Base-by-base conservation (phyloP, 495 filamentous ascomycete species). In the Neurospora sp. region DNA sequence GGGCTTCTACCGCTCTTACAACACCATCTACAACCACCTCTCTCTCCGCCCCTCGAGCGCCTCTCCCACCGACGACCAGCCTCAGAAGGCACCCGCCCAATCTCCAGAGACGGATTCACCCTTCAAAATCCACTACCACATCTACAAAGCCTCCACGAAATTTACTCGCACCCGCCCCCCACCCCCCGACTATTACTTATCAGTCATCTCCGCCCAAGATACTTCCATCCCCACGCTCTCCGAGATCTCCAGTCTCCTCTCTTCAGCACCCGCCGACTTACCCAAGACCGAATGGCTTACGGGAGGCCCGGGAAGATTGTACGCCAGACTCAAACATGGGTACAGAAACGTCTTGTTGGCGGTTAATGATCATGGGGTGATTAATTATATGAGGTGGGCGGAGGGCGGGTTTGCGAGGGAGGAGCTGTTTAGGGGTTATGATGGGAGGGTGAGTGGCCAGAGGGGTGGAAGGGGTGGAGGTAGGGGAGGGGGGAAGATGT, bases 291-390 rank as follows among this genome's bases (percentile, higher is more conserved):
- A 84, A 73, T 87, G 84, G 82, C 54, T 66, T 0, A 16, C 54
- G 2, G 83, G 82, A 71, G 84, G 85, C 0, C 82, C 85, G 70
- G 78, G 77, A 0, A 76, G 80, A 35, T 70, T 85, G 69, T 94
- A 93, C 75, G 84, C 85, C 73, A 86, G 91, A n/a, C 80, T 98
- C 73, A 94, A 92, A 77, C 90, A 97, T 72, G 96, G 93, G 14
- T 91, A 92, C 78, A 87, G 94, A 73, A 94, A 92, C 79, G 93
- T 94, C 8, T 83, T 97, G 69, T 76, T 99, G 20, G 96, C 94
- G 0, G 88, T 98, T 6, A 93, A 97, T 10, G 96, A 98, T 78
- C 87, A 93, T 72, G 96, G 96, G 0, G 86, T 99, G 39, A 91
- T 94, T 39, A 98, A 94, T 78, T 99, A 93, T 79, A 81, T 97